Percentiles rank a stretch among this genome's conserved stretches.
phyloP scores from a whole-genome alignment of 2,329 filamentous ascomycete species.

The Diaporthe caulivora region DNA sequence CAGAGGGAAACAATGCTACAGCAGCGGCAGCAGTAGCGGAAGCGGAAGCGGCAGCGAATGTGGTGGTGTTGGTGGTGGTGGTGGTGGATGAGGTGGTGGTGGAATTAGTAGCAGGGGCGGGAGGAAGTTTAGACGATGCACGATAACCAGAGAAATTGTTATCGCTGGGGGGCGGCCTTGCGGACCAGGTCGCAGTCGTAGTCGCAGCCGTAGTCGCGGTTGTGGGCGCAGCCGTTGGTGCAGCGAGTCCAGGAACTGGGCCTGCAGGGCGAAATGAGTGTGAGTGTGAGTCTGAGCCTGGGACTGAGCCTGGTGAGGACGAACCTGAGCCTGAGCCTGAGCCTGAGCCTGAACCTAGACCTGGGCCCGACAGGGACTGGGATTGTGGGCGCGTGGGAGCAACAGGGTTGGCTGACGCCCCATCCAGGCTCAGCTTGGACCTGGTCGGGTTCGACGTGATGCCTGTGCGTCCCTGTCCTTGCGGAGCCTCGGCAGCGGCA shows the following conservation, averaged over 20 bases:
- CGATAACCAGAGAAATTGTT: slow-evolving; percentile 41
- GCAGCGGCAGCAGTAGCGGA: slow-evolving; percentile 40
- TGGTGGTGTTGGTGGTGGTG: slow-evolving; percentile 40
- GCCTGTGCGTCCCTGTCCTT: slow-evolving; percentile 26
- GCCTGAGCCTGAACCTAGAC: slow-evolving; percentile 21
- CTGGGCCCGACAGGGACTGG: slow-evolving; percentile 38
- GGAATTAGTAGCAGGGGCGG: slow-evolving; percentile 32
- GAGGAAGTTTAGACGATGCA: slow-evolving; percentile 35
- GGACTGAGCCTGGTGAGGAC: slow-evolving; percentile 4
- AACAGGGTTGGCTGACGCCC: slow-evolving; percentile 29
- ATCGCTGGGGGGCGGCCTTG: slow-evolving; percentile 36
- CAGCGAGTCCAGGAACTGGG: slow-evolving; percentile 33
- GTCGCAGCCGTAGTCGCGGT: slow-evolving; percentile 16
- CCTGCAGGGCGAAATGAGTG: slow-evolving; percentile 30
- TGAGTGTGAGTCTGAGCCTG: slow-evolving; percentile 8
- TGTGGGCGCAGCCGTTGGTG: slow-evolving; percentile 21
- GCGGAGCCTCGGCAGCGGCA: slow-evolving; percentile 33
- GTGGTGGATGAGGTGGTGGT: slow-evolving; percentile 30
- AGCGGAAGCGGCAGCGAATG: slow-evolving; percentile 40
- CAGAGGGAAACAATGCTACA: background rate
- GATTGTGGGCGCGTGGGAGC: slow-evolving; percentile 9
- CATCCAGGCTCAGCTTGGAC: slow-evolving; percentile 28
- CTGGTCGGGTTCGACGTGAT: slow-evolving; percentile 26
- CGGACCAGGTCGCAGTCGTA: slow-evolving; percentile 11
- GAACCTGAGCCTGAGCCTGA: slow-evolving; percentile 28